A percentile compares a stretch with the other conserved stretches of the same genome.
phyloP scores from a whole-genome alignment of 305 asterid genomes.

The Fraxinus latifolia region DNA sequence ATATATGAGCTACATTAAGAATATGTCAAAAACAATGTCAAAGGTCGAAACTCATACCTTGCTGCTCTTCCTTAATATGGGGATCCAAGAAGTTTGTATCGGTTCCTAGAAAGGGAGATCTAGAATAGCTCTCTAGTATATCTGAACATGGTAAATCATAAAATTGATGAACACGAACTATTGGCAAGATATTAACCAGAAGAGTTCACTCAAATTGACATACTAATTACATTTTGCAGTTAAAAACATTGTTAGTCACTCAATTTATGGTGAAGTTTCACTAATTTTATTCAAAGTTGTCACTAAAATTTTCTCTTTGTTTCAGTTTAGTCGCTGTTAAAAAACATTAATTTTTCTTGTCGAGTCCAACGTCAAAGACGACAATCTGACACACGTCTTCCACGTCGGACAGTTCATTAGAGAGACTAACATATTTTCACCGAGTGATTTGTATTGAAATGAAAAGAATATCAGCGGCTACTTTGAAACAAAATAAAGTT shows the following conservation, averaged over 20 bases:
- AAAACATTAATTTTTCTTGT: background rate
- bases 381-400: background rate
- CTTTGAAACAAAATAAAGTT: background rate
- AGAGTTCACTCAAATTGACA: background rate
- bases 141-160: constrained; percentile 26
- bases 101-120: constrained; percentile 33
- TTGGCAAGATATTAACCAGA: background rate
- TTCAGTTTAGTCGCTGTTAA: background rate
- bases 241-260: background rate
- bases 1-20: background rate
- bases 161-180: constrained; percentile 6
- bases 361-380: background rate
- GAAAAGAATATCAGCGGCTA: background rate
- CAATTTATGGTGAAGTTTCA: background rate
- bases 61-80: constrained; percentile 22
- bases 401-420: background rate
- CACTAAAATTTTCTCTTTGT: background rate
- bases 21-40: background rate
- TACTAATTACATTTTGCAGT: background rate
- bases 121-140: constrained; percentile 32
- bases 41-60: constrained; percentile 26
- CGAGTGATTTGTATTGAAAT: background rate
- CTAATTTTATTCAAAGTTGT: background rate
- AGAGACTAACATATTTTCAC: background rate
- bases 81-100: constrained; percentile 27